These are phyloP conservation scores for Cercospora citrullina DNA, from an alignment of 2,329 filamentous ascomycete species.

Conservation along the genomic window DNA sequence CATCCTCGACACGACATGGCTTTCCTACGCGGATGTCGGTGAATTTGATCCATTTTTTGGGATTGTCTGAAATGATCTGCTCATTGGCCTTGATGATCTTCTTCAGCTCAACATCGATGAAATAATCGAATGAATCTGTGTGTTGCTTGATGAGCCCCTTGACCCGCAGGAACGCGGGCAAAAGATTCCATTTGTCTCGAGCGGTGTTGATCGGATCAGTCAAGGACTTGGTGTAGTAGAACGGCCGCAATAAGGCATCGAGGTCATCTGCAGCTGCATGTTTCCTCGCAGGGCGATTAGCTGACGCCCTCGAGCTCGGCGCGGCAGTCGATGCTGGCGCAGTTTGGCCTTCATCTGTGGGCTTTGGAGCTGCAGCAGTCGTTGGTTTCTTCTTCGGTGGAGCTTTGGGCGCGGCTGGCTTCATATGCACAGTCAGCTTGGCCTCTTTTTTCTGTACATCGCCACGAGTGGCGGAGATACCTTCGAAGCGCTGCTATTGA, in stretches of 20 bases:
- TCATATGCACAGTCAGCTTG: constrained; percentile 19
- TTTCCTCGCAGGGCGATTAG: constrained; percentile 27
- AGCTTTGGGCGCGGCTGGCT: constrained; percentile 25
- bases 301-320: neutral
- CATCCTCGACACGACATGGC: constrained; percentile 76
- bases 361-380: constrained; percentile 16
- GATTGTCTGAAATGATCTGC: constrained; percentile 82
- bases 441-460: constrained; percentile 14
- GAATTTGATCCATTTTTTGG: constrained; percentile 78
- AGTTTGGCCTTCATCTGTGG: constrained; percentile 2
- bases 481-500: constrained; percentile 32
- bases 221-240: constrained; percentile 67
- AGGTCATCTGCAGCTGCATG: constrained; percentile 40
- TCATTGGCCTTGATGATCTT: constrained; percentile 93
- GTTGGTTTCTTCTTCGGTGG: constrained; percentile 21
- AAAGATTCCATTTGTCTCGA: constrained; percentile 91
- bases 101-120: constrained; percentile 93
- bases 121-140: constrained; percentile 98
- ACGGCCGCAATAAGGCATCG: constrained; percentile 66
- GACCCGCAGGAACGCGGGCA: constrained; percentile 97
- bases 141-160: constrained; percentile 97
- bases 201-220: constrained; percentile 70
- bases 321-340: neutral
- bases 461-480: constrained; percentile 24
- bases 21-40: constrained; percentile 79